Evolutionary conservation across 2,329 filamentous ascomycete species (phyloP), one percentile per base, ranked within the genome.

Genomic region (Plectosphaerella sp.): DNA sequence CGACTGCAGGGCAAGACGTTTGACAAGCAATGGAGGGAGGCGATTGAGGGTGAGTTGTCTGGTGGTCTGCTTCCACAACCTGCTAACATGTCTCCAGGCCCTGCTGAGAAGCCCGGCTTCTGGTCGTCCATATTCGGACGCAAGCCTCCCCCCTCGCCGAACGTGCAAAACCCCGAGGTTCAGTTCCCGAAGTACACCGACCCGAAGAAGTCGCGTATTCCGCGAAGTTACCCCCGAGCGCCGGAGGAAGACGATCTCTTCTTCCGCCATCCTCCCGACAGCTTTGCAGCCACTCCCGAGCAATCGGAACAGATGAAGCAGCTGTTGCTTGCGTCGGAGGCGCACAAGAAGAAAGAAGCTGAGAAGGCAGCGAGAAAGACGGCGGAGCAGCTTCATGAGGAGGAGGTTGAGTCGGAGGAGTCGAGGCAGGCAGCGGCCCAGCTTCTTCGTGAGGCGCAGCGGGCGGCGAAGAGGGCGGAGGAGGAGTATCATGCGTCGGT

Each of bases 1-100:
- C 59, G 59, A 37, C 47, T 58, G 28, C 65, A 69, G 54, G 60
- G 57, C 53, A 59, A 54, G 43, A 51, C 48, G 10, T 28, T 69
- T 14, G 63, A 68, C 48, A 35, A 54, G 36, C 35, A 45, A 6
- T n/a, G 47, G 41, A 43, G 16, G 41, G 41, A 12, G 41, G 5
- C 3, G n/a, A 4, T 43, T 20, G 41, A 43, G 41, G 18, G 41
- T 43, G 16, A 43, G 41, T 43, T 9, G 10, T 4, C 10, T 16
- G 8, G 5, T 22, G 22, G 3, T 5, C 22, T 5, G 22, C 5
- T 22, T 5, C 22, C 22, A 22, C 22, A 5, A 4, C 37, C 14
- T 7, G 37, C 37, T 41, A 15, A 41, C 16, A 41, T n/a, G n/a
- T 37, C 5, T 14, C 14, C 16, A 39, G 15, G 14, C 14, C 37